These are phyloP conservation scores for Pichia paraexigua DNA, from an alignment of 805 yeast species.

Conservation along the genomic window DNA sequence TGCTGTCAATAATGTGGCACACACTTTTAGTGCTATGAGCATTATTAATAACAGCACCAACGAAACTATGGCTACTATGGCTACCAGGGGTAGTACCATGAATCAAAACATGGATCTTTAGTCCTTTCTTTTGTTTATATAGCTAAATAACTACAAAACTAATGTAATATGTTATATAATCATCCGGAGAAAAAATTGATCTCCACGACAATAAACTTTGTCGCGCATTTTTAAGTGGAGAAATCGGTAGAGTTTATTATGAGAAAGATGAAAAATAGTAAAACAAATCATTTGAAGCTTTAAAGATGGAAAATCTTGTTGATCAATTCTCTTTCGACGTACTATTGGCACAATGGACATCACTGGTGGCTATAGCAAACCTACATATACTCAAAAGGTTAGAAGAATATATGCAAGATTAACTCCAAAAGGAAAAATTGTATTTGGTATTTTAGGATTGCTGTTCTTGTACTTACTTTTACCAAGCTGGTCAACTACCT, in stretches of 20 bases:
- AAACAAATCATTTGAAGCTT: not conserved
- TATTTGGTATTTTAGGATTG: slow-evolving; percentile 1
- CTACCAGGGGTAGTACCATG: not conserved
- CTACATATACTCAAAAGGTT: not conserved
- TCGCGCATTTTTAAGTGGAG: not conserved
- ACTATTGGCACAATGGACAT: slow-evolving; percentile 2
- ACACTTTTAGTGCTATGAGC: slow-evolving; percentile 13
- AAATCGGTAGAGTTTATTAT: not conserved
- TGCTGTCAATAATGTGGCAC: slow-evolving; percentile 11
- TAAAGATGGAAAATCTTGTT: not conserved
- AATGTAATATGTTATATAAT: not conserved
- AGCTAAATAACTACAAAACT: not conserved
- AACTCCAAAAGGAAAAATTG: slow-evolving; percentile 7
- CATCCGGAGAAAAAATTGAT: not conserved
- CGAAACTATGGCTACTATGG: not conserved
- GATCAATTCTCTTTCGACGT: not conserved
- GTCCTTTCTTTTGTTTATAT: not conserved
- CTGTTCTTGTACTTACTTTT: slow-evolving; percentile 2
- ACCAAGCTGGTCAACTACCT: slow-evolving; percentile 1
- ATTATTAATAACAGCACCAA: not conserved
- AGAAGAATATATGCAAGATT: slow-evolving; percentile 5
- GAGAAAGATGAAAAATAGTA: not conserved
- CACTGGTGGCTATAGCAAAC: not conserved
- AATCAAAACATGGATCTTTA: not conserved
- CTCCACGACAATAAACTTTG: not conserved